Base-by-base conservation (phyloP, 306 rosid species). In the Nissolia schottii region DNA sequence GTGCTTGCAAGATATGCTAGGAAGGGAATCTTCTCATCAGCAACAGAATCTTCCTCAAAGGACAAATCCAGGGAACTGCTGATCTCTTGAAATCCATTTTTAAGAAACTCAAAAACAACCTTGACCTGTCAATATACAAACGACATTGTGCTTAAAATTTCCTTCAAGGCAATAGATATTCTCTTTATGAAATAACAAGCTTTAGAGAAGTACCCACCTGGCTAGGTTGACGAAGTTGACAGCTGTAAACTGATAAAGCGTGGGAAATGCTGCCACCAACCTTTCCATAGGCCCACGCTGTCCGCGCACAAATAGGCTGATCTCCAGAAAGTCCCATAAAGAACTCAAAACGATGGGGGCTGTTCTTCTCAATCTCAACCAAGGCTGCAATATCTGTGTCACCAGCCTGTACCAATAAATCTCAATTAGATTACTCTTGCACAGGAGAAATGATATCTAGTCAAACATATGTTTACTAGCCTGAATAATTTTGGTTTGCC, bases 301-400 rank as follows among this genome's bases (percentile, higher is more conserved):
- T 87, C 23, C 99, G 87, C 40, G 99, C 99, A 81, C 99, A 94
- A 58, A 94, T 85, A 69, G 96, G 91, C 81, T 86, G 99, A 81
- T 94, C 99, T 53, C 92, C 99, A 82, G 96, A 80, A 69, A 91
- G 92, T 70, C 99, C 98, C 99, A 94, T 94, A 76, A 94, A 94
- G 86, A 94, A 94, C 89, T 94, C 99, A 77, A 94, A 94, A 53
- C 99, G 97, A 69, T 94, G 99, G 1, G 96, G 99, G 70, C 97
- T 94, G 79, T 86, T 94, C 85, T 94, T 94, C 82, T 94, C 99
- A 77, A 94, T 94, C 80, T 94, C 97, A 81, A 94, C 99, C 67
- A 94, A 86, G 68, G 99, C 96, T 65, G 88, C 81, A 75, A 94
- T 94, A 82, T 94, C 99, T 28, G 97, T 94, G 78, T 94, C 99